Conservation (phyloP, 495 filamentous ascomycete species). For the Clohesyomyces aquaticus region DNA sequence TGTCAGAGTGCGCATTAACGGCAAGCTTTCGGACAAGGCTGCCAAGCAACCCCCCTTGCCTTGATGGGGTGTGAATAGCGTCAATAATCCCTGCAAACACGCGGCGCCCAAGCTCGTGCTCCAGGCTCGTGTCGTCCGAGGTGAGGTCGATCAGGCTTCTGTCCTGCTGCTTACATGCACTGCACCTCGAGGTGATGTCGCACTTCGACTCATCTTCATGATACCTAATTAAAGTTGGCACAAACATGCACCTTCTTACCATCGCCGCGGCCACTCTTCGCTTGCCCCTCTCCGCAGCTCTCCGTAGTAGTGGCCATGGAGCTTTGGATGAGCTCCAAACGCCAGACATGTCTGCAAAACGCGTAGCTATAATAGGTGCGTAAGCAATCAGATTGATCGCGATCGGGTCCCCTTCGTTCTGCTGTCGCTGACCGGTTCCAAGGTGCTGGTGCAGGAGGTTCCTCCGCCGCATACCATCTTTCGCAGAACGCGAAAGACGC, state of each 20-base stretch:
- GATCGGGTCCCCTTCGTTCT: no score
- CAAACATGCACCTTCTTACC: constrained; percentile 4
- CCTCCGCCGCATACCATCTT: constrained; percentile 84
- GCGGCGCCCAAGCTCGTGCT: no score
- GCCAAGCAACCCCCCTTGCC: no score
- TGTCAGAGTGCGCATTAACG: no score
- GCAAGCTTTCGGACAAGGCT: no score
- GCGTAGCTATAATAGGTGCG: constrained; percentile 41
- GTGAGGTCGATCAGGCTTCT: no score
- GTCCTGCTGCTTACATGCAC: no score
- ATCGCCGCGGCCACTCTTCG: neutral
- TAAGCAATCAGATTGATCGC: neutral
- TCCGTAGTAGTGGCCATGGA: neutral
- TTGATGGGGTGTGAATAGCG: no score
- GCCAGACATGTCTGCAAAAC: constrained; percentile 20
- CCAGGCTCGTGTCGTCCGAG: no score
- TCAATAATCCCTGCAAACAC: no score
- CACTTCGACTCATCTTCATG: neutral
- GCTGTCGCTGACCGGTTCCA: neutral
- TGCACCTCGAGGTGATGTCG: no score
- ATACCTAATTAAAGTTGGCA: no score
- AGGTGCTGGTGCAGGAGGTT: constrained; percentile 91
- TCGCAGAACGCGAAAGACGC: constrained; percentile 64
- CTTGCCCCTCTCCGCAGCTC: constrained; percentile 6
- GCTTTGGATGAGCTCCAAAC: neutral